Evolutionary conservation across 192 early-diverging fungal genomes (phyloP), one percentile per base, ranked within the genome.

Genomic region (Rhizoclosmatium sp.): DNA sequence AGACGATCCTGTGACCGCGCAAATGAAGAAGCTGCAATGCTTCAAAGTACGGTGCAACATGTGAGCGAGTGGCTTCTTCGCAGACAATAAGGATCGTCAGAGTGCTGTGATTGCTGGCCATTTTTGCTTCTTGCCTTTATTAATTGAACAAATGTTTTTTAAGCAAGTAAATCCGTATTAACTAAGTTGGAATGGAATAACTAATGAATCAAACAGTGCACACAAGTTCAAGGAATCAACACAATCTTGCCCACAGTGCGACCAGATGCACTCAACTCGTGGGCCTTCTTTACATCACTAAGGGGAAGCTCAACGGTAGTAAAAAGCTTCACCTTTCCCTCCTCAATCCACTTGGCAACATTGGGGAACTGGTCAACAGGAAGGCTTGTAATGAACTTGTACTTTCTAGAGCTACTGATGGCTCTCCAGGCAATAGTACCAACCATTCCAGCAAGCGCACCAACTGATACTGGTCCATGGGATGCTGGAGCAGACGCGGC

Each of bases 201-300:
- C 31, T 31, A 31, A 31, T 31, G 31, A 31, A 31, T 31, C 31
- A 31, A 31, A 31, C 31, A 31, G 31, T 31, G 31, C 31, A 31
- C 31, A 31, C 0, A 31, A 31, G 31, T 31, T 75, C 64, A 80
- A 2, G 65, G 62, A 62, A 54, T 16, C 19, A 82, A 47, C 23
- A 82, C 77, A 56, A 82, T 42, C 66, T 82, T 82, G 2, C 79
- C 79, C 45, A 82, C 81, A 3, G 71, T 69, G 2, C 81, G 31
- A 5, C 54, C 44, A 59, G 79, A 44, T 23, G 31, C 81, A 54
- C 45, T 76, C 68, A 69, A 31, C 51, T 62, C 68, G 44, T 80
- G 82, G 31, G 74, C 82, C 42, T 59, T 65, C 21, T 59, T 65
- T 19, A 40, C 75, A 3, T 83, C 76, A 16, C 16, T 44, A 46